Evolutionary conservation across 2,329 filamentous ascomycete species (phyloP), one percentile per base, ranked within the genome.

Genomic region (Penicillium hordei): DNA sequence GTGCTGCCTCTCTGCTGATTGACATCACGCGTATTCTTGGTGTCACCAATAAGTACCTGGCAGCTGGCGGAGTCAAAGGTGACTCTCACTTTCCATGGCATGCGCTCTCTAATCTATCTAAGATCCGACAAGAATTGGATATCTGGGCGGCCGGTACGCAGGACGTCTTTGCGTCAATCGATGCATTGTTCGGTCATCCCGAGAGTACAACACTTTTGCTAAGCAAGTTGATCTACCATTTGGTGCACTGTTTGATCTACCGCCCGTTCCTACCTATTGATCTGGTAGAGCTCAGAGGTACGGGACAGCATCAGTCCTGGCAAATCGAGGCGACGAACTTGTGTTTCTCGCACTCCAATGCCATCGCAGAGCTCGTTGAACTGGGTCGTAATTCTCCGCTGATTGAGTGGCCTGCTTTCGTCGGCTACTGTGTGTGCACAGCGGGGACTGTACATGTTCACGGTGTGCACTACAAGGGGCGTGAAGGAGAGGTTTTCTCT

Each of bases 61-160:
- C 91, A 9, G 89, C 89, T 2, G 91, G 91, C 7, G 91, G 91
- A 34, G 90, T 94, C 55, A 94, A 93, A 75, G 90, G 90, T 31
- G 91, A 95, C 70, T 92, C 90, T 0, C 91, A 95, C 72, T 95
- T 95, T 63, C 91, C 91, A 10, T 96, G 91, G 91, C 91, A 95
- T 70, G 87, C 90, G 1, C 81, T 93, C 21, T 95, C 91, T 6
- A 93, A 89, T 60, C 80, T 95, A 2, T 94, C 91, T 52, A 92
- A 91, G 70, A 94, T 96, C 62, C 84, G 90, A 31, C 89, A 93
- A 62, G 90, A 94, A 67, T 80, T 96, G 25, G 90, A 95, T 69
- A 83, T 90, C 33, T 96, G 91, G 91, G 89, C 90, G 1, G 87
- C 89, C 0, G 90, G 89, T 12, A 92, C 90, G 0, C 87, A 90